Conservation (phyloP, 1,284 basidiomycete species). For the Trichosporon faecale region DNA sequence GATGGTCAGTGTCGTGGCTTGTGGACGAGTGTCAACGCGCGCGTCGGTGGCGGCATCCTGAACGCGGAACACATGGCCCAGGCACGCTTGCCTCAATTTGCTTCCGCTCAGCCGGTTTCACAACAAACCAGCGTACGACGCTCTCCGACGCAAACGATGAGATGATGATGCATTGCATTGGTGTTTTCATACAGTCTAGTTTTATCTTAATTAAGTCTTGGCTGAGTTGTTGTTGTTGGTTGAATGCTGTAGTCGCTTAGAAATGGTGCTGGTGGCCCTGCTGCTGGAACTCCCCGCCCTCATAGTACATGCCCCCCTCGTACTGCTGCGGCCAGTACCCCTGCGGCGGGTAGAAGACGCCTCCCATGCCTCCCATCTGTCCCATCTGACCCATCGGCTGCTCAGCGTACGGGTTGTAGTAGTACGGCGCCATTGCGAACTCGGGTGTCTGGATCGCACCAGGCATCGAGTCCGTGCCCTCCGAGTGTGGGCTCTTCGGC, state of each 20-base stretch:
- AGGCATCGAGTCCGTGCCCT: conserved; percentile 15
- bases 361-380: not conserved
- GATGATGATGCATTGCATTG: conserved; percentile 6
- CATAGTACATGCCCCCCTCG: conserved; percentile 26
- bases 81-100: not conserved
- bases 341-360: conserved; percentile 18
- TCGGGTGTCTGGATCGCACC: conserved; percentile 12
- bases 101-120: not conserved
- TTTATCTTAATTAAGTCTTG: not conserved
- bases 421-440: not conserved
- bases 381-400: not conserved
- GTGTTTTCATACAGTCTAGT: conserved; percentile 10
- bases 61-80: not conserved
- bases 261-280: conserved; percentile 19
- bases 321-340: conserved; percentile 23
- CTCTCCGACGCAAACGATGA: not conserved
- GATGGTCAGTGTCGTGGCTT: conserved; percentile 3
- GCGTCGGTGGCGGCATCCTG: conserved; percentile 11
- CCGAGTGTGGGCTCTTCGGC: conserved; percentile 19
- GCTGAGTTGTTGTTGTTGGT: not conserved
- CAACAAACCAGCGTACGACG: not conserved
- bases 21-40: conserved; percentile 1
- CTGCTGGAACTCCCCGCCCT: conserved; percentile 29
- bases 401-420: conserved; percentile 34
- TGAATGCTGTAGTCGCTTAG: not conserved